Conservation (phyloP, 1,284 basidiomycete genomes). For the Pseudozyma sp. region DNA sequence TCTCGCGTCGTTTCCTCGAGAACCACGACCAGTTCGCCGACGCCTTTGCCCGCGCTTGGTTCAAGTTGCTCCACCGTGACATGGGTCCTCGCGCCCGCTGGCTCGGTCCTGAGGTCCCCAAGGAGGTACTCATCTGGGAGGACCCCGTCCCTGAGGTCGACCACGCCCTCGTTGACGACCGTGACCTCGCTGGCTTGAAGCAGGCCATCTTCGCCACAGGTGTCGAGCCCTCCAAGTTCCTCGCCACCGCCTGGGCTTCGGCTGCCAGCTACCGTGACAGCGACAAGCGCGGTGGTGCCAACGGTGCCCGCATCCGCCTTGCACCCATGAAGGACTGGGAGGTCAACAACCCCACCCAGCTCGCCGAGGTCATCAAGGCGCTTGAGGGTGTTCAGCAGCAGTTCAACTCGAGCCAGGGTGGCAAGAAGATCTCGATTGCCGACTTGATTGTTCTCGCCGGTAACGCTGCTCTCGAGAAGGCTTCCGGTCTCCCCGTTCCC, state of each 20-base stretch:
- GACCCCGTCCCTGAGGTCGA: slow-evolving; percentile 31
- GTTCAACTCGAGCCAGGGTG: slow-evolving; percentile 42
- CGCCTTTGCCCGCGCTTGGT: slow-evolving; percentile 43
- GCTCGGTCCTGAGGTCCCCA: slow-evolving; percentile 45
- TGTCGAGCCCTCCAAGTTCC: slow-evolving; percentile 44
- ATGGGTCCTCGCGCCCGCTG: slow-evolving; percentile 43
- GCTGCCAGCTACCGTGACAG: slow-evolving; percentile 39
- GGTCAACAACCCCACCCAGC: slow-evolving; percentile 40
- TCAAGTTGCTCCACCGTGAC: slow-evolving; percentile 51
- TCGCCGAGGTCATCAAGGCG: slow-evolving; percentile 38
- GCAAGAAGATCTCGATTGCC: slow-evolving; percentile 47
- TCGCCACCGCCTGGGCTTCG: slow-evolving; percentile 36
- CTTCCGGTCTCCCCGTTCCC: slow-evolving; percentile 39
- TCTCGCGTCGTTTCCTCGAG: slow-evolving; percentile 37
- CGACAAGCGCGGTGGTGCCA: slow-evolving; percentile 49
- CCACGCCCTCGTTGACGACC: slow-evolving; percentile 40
- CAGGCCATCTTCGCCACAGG: slow-evolving; percentile 39
- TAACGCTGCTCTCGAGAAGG: slow-evolving; percentile 48
- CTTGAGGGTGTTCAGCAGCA: slow-evolving; percentile 46
- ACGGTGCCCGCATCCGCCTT: slow-evolving; percentile 41
- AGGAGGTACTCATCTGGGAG: slow-evolving; percentile 44
- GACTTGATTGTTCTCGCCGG: slow-evolving; percentile 42
- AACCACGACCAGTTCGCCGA: slow-evolving; percentile 41
- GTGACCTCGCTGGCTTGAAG: slow-evolving; percentile 43
- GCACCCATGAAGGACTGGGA: slow-evolving; percentile 50